Conservation (phyloP, 2,329 filamentous ascomycete species). For the Cordyceps cateniannulata region DNA sequence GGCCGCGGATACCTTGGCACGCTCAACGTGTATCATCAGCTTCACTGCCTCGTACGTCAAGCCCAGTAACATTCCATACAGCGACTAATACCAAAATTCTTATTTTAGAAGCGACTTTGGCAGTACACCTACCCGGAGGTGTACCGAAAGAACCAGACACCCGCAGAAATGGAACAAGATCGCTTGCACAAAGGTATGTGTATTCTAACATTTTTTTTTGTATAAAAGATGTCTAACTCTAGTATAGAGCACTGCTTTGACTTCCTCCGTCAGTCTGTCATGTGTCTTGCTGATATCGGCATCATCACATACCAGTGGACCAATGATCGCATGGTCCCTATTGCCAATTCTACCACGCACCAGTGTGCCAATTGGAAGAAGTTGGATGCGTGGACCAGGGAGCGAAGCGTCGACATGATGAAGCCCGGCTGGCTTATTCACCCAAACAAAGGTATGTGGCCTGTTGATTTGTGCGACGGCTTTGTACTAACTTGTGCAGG, state of each 20-base stretch:
- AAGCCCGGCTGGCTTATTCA: constrained; percentile 10
- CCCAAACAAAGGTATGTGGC: not conserved
- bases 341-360: constrained; percentile 13
- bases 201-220: no score
- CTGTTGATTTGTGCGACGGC: not conserved
- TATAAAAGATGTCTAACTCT: not conserved
- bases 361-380: constrained; percentile 14
- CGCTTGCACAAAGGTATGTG: constrained; percentile 10
- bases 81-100: not conserved
- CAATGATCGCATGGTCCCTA: constrained; percentile 3
- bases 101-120: constrained; percentile 6
- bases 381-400: constrained; percentile 10
- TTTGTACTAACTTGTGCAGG: not conserved
- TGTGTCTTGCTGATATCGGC: constrained; percentile 9
- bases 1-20: constrained; percentile 9
- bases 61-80: not conserved
- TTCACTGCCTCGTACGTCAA: constrained; percentile 12
- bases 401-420: constrained; percentile 11
- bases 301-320: constrained; percentile 14
- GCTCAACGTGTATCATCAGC: constrained; percentile 14
- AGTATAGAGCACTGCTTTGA: constrained; percentile 9
- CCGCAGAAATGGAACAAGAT: constrained; percentile 1
- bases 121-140: constrained; percentile 12
- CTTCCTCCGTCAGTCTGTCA: constrained; percentile 10
- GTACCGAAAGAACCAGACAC: constrained; percentile 1